Percentiles rank a stretch among this genome's conserved stretches.
Evolutionary conservation across 2,329 filamentous ascomycete genomes (phyloP).

Genomic region (Plenodomus tracheiphilus): DNA sequence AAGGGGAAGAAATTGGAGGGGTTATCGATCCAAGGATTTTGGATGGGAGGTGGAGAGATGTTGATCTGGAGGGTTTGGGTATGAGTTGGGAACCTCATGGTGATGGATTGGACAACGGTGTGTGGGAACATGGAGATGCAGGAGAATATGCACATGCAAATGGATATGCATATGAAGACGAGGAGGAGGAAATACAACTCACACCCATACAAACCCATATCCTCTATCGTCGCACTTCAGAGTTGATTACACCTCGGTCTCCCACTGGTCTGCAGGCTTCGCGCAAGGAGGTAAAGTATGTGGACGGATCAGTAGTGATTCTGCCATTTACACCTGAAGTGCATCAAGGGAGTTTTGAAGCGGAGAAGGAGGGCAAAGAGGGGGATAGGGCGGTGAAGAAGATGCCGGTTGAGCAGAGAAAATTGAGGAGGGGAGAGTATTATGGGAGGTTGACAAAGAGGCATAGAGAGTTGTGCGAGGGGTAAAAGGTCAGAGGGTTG

Average conservation of each 20-base stretch:
- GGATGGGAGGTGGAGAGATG: neutral
- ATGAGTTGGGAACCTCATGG: neutral
- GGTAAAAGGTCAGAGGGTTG: neutral
- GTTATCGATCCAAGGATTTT: conserved; percentile 5
- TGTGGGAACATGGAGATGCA: no score
- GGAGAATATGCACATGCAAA: no score
- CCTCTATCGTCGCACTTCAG: no score
- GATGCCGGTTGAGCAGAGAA: neutral
- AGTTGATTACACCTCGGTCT: neutral
- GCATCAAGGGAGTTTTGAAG: neutral
- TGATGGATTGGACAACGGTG: neutral
- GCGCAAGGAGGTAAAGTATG: no score
- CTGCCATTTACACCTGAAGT: no score
- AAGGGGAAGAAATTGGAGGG: neutral
- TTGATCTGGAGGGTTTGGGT: neutral
- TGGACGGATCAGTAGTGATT: no score
- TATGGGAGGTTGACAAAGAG: neutral
- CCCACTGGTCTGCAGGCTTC: no score
- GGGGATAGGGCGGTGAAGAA: no score
- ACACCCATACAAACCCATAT: neutral
- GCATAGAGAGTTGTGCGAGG: neutral
- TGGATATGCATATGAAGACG: neutral
- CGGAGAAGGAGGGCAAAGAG: no score
- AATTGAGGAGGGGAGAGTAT: conserved; percentile 1
- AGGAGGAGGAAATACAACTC: neutral